Conservation (phyloP, 2,329 filamentous ascomycete species). For the Lasiodiplodia sp. region DNA sequence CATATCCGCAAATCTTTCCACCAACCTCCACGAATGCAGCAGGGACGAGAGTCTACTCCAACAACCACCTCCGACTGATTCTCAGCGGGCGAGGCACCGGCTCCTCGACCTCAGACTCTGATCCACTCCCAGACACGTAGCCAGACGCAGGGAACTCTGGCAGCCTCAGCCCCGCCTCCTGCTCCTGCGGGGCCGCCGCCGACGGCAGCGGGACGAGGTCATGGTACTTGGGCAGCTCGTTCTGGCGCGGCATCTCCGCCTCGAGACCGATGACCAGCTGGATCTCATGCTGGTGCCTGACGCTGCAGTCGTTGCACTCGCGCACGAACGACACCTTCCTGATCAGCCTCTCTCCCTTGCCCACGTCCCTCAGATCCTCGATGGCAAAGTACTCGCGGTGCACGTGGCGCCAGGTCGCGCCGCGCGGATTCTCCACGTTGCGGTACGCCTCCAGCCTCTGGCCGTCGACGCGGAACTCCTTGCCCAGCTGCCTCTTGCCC, state of each 20-base stretch:
- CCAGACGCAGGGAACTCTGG: background rate
- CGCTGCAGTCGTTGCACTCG: background rate
- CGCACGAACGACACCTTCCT: background rate
- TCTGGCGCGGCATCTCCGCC: background rate
- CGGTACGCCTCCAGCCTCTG: background rate
- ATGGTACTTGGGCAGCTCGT: background rate
- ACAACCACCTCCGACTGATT: background rate
- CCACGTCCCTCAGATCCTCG: background rate
- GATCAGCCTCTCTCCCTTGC: background rate
- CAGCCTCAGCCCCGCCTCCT: background rate
- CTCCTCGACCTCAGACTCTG: background rate
- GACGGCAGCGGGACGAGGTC: background rate
- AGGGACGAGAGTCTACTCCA: background rate
- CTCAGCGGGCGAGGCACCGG: background rate
- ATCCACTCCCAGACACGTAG: background rate
- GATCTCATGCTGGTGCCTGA: background rate
- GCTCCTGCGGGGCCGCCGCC: background rate
- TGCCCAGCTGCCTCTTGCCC: background rate
- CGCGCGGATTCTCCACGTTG: background rate
- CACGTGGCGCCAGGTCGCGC: background rate
- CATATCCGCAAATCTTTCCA: background rate
- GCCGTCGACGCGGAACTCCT: background rate
- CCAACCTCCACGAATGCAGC: background rate
- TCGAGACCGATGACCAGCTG: background rate
- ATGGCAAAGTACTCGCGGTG: conserved; percentile 7